Evolutionary conservation across 2,329 filamentous ascomycete species (phyloP).

Genomic region (Lecanicillium sp.): DNA sequence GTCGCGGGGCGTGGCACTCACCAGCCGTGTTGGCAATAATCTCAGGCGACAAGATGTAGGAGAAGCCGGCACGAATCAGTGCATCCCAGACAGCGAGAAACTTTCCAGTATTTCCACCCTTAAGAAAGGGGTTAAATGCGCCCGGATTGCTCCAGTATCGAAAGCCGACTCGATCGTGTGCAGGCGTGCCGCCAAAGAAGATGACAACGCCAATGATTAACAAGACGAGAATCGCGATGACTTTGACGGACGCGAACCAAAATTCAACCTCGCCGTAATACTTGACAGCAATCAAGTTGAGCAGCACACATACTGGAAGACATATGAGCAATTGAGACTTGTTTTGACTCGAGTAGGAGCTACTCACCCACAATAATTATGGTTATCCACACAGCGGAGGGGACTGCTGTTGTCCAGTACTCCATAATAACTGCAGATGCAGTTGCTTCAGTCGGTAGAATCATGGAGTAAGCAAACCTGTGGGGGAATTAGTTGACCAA

Average conservation of each 20-base stretch:
- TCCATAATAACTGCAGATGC: conserved; percentile 29
- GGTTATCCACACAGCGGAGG: conserved; percentile 36
- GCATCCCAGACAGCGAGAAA: conserved; percentile 68
- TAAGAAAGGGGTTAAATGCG: conserved; percentile 57
- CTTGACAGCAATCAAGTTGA: conserved; percentile 25
- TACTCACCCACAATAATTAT: conserved; percentile 26
- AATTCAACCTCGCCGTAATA: conserved; percentile 28
- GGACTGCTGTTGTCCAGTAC: conserved; percentile 28
- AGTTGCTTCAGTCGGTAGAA: conserved; percentile 23
- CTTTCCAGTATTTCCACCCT: conserved; percentile 52
- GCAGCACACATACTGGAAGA: conserved; percentile 18
- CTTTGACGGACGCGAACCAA: conserved; percentile 46
- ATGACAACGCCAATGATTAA: conserved; percentile 58
- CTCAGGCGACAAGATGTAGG: conserved; percentile 56
- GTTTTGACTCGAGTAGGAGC: background rate
- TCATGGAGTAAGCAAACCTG: conserved; percentile 14
- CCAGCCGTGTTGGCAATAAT: conserved; percentile 57
- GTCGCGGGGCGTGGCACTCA: conserved; percentile 59
- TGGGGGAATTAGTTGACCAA: background rate
- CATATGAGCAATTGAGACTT: background rate
- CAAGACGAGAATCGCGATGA: conserved; percentile 36
- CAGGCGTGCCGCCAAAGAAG: conserved; percentile 68
- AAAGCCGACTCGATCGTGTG: conserved; percentile 62
- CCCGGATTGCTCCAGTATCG: conserved; percentile 57
- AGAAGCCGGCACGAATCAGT: conserved; percentile 52